Evolutionary conservation across 1,139 yeast genomes (phyloP), one percentile per base, ranked within the genome.

Genomic region (Saccharomycopsis crataegensis): DNA sequence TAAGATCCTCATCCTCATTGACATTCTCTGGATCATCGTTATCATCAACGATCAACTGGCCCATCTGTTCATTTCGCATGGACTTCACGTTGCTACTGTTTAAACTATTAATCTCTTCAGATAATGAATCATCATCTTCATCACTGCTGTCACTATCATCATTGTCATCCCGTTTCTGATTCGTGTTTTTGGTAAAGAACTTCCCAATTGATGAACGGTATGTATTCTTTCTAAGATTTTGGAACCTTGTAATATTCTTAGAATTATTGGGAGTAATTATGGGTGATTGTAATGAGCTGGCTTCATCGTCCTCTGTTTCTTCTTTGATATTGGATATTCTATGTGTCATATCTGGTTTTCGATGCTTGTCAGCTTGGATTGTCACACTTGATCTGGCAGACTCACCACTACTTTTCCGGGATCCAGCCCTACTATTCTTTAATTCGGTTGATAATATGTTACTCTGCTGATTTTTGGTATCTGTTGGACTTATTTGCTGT

Each of bases 121-220:
- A n/a, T 40, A 31, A 43, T 9, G 11, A 22, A 6, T 42, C 43
- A 17, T 40, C 50, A 17, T 50, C 52, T n/a, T 43, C 48, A 33
- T 53, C 57, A 47, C 50, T 46, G 40, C 46, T 48, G 31, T 54
- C 55, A 40, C 51, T 49, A 33, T 54, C 54, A 31, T 54, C 54
- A 43, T 42, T 42, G 38, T 34, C 50, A 38, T 41, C 51, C 16
- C 22, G 14, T 31, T 32, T 51, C 33, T 48, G 46, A 6, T 43
- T 5, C 2, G 48, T 43, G 2, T 46, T 34, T 45, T 53, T 56
- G 2, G 58, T 48, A 40, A 56, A 56, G 33, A 56, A 54, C 33
- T 56, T 56, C 32, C 58, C 58, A 32, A 56, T 34, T n/a, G 55
- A 51, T 6, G 57, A 42, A 14, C 58, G 33, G 31, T 56, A 56